These are phyloP conservation scores for Kwoniella pini DNA, from an alignment of 768 basidiomycete genomes.

Conservation along the genomic window DNA sequence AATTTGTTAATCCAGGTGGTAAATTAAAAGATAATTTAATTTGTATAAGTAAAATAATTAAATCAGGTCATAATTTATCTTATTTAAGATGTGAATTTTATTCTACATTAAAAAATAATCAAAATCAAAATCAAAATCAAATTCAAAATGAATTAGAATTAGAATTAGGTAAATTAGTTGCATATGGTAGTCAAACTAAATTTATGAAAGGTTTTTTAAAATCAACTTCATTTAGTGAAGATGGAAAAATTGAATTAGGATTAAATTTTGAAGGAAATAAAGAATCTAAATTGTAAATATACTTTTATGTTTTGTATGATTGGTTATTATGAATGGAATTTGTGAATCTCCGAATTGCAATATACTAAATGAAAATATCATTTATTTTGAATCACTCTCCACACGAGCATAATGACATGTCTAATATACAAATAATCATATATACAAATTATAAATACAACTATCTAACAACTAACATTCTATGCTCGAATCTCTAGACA, in stretches of 20 bases:
- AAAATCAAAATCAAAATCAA: background rate
- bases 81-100: slow-evolving; percentile 36
- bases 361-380: no score
- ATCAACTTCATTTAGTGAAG: background rate
- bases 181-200: slow-evolving; percentile 52
- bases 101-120: background rate
- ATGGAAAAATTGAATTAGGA: background rate
- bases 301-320: background rate
- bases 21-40: slow-evolving; percentile 35
- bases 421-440: no score
- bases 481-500: no score
- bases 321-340: no score
- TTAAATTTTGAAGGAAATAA: background rate
- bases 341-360: no score
- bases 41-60: slow-evolving; percentile 43
- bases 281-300: background rate
- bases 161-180: slow-evolving; percentile 35
- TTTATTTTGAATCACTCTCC: no score
- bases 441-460: no score
- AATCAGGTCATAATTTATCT: slow-evolving; percentile 43
- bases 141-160: background rate
- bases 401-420: no score
- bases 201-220: slow-evolving; percentile 29
- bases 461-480: no score
- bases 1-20: slow-evolving; percentile 52